A percentile compares a stretch with the other conserved stretches of the same genome.
These are phyloP conservation scores for Durio zibethinus DNA, from an alignment of 345 rosid genomes.

Conservation along the genomic window DNA sequence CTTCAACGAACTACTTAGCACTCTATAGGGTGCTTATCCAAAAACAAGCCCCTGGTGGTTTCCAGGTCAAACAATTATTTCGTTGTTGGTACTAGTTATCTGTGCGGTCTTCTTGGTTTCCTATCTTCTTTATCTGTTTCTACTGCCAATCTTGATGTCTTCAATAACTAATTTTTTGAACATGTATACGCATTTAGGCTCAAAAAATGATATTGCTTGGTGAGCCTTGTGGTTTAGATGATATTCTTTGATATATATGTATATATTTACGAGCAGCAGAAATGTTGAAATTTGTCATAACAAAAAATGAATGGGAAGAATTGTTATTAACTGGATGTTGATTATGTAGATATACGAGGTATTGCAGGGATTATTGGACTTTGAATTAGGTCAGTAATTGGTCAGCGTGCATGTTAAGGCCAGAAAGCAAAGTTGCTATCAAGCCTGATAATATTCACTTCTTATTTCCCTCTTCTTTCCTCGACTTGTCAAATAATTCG, in stretches of 20 bases:
- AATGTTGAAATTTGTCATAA: not conserved
- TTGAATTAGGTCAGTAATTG: not conserved
- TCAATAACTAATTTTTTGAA: not conserved
- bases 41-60: not conserved
- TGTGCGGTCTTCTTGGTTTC: not conserved
- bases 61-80: not conserved
- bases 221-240: not conserved
- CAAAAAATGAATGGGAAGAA: not conserved
- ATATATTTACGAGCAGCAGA: not conserved
- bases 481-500: not conserved
- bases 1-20: not conserved
- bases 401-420: not conserved
- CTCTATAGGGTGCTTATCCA: not conserved
- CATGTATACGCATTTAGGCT: not conserved
- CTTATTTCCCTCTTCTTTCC: not conserved
- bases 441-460: not conserved
- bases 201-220: not conserved
- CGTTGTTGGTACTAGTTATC: not conserved
- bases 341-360: not conserved
- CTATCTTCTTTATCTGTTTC: not conserved
- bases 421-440: not conserved
- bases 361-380: not conserved
- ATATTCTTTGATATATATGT: not conserved
- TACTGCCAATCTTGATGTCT: not conserved
- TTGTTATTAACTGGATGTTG: not conserved